These are phyloP conservation scores for Zea luxurians DNA, from an alignment of 176 grass and related monocot genomes.

Conservation along the genomic window DNA sequence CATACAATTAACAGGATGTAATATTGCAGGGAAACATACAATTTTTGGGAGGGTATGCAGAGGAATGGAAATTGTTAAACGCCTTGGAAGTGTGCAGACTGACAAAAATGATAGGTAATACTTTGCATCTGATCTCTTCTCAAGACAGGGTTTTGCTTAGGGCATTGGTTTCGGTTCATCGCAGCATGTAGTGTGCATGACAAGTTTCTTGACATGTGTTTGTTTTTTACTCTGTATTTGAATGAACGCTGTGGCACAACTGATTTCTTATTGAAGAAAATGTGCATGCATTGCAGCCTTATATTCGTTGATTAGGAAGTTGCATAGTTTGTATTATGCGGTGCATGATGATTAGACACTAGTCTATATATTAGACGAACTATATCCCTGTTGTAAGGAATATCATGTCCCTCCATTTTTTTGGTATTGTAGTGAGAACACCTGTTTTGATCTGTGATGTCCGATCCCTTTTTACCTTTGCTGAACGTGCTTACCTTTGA, in stretches of 20 bases:
- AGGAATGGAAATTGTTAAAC: slow-evolving; percentile 91
- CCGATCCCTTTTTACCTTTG: background rate
- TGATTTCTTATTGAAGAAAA: background rate
- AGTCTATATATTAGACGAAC: background rate
- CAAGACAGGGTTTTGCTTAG: background rate
- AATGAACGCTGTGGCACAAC: background rate
- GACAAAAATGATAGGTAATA: slow-evolving; percentile 82
- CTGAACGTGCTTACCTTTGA: background rate
- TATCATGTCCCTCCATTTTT: background rate
- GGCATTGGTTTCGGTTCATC: background rate
- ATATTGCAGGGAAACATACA: slow-evolving; percentile 84
- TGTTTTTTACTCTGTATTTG: background rate
- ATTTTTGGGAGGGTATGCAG: slow-evolving; percentile 89
- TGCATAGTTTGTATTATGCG: background rate
- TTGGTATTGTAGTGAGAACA: background rate
- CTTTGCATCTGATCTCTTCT: slow-evolving; percentile 11
- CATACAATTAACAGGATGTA: slow-evolving; percentile 2
- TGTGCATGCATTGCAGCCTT: background rate
- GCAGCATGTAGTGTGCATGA: background rate
- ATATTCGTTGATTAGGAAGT: background rate
- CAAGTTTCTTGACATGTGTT: background rate
- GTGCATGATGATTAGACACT: background rate
- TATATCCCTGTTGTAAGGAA: background rate
- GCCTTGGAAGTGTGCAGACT: slow-evolving; percentile 92
- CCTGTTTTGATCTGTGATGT: background rate